phyloP scores from a whole-genome alignment of 73 alveolate species.

The Paraurostyla sp. region DNA sequence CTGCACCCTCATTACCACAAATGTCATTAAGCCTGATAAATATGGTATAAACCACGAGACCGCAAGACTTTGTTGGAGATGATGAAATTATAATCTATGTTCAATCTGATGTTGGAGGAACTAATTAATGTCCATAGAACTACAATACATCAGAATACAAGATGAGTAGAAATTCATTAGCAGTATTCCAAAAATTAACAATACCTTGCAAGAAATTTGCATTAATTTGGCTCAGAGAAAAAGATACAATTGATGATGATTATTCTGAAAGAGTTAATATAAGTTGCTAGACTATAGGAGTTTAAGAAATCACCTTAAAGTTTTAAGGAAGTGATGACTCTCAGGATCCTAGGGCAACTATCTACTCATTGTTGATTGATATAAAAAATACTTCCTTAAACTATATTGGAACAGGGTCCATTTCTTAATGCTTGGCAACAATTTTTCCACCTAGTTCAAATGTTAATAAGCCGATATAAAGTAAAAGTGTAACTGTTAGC shows the following conservation, averaged over 20 bases:
- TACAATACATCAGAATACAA: background rate
- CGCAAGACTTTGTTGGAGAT: background rate
- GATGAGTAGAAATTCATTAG: background rate
- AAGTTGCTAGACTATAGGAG: background rate
- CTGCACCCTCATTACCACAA: too few relatives aligned
- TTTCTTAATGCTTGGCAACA: background rate
- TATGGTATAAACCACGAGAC: background rate
- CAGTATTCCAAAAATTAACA: background rate
- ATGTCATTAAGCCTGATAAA: background rate
- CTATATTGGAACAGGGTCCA: background rate
- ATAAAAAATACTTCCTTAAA: background rate
- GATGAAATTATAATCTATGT: constrained; percentile 21
- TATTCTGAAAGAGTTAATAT: background rate
- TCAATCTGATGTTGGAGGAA: background rate
- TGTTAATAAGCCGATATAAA: background rate
- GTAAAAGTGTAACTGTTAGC: background rate
- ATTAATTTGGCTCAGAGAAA: background rate
- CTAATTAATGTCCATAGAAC: background rate
- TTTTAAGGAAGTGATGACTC: background rate
- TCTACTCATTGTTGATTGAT: background rate
- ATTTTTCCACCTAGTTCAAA: background rate
- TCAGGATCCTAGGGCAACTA: background rate
- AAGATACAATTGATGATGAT: background rate
- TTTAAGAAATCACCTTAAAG: background rate
- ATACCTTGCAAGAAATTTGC: background rate